Conservation (phyloP, 2,329 filamentous ascomycete species). For the Xylaria sp. region DNA sequence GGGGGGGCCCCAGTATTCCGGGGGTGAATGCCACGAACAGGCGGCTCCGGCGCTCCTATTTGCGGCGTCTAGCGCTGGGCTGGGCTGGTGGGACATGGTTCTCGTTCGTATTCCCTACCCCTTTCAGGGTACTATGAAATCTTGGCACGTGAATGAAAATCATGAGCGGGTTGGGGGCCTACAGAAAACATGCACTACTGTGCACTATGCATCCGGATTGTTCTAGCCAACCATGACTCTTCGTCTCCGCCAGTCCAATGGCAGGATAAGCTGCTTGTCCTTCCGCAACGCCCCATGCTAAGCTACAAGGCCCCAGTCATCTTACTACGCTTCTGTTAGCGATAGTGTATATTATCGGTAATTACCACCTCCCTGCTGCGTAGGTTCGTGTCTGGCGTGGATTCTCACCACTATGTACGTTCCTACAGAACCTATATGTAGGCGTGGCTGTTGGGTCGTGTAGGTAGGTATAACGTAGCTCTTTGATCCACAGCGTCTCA, state of each 20-base stretch:
- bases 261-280: conserved; percentile 14
- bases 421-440: conserved; percentile 8
- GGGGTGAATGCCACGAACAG: conserved; percentile 26
- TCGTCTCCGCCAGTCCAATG: conserved; percentile 19
- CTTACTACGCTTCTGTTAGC: conserved; percentile 26
- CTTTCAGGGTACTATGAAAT: conserved; percentile 9
- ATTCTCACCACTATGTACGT: conserved; percentile 14
- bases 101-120: conserved; percentile 27
- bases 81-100: conserved; percentile 1
- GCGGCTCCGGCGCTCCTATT: conserved; percentile 31
- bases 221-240: conserved; percentile 23
- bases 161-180: conserved; percentile 2
- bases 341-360: background rate
- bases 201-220: background rate
- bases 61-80: conserved; percentile 20
- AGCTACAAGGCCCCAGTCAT: conserved; percentile 26
- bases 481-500: conserved; percentile 35
- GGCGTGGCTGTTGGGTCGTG: background rate
- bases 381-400: conserved; percentile 25
- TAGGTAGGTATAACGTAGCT: conserved; percentile 14
- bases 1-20: conserved; percentile 36
- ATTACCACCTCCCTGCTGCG: conserved; percentile 19
- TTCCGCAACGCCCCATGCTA: conserved; percentile 13
- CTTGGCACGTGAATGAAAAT: conserved; percentile 23
- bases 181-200: background rate